A percentile compares a stretch with the other conserved stretches of the same genome.
Evolutionary conservation across 1,139 yeast genomes (phyloP).

Genomic region (Blastobotrys serpentis): DNA sequence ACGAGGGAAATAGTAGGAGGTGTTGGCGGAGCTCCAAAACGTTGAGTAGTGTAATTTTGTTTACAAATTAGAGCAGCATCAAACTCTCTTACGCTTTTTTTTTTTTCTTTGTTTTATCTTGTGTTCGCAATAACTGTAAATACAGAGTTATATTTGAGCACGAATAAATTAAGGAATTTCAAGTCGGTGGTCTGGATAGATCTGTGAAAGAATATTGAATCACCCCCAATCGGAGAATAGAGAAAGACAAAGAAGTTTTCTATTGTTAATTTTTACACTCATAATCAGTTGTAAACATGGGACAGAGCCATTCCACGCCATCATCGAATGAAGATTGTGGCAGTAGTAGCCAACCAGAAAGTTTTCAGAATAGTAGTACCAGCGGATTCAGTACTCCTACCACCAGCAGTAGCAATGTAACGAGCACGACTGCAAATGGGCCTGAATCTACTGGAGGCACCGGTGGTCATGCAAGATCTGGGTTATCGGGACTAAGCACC

Average conservation of each 20-base stretch:
- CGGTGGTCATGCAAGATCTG: not conserved
- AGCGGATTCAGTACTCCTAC: not conserved
- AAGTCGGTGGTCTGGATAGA: too few species aligned
- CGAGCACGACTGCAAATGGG: not conserved
- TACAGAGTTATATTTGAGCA: too few species aligned
- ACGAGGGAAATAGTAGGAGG: not conserved
- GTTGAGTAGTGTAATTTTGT: not conserved
- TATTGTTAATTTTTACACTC: too few species aligned
- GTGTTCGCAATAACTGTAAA: too few species aligned
- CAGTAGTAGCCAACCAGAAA: not conserved
- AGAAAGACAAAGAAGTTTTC: too few species aligned
- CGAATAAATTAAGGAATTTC: too few species aligned
- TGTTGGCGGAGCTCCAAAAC: not conserved
- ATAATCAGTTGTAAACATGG: constrained; percentile 1
- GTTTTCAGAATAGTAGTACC: not conserved
- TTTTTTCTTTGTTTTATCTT: not conserved
- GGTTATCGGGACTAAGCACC: constrained; percentile 8
- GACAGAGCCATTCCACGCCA: constrained; percentile 8
- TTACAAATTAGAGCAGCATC: not conserved
- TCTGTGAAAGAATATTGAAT: too few species aligned
- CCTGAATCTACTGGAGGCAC: not conserved
- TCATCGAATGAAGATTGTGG: not conserved
- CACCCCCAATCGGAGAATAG: too few species aligned
- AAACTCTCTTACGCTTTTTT: not conserved
- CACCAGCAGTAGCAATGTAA: not conserved